These are phyloP conservation scores for Dissophora ornata DNA, from an alignment of 192 early-diverging fungal genomes.

Conservation along the genomic window DNA sequence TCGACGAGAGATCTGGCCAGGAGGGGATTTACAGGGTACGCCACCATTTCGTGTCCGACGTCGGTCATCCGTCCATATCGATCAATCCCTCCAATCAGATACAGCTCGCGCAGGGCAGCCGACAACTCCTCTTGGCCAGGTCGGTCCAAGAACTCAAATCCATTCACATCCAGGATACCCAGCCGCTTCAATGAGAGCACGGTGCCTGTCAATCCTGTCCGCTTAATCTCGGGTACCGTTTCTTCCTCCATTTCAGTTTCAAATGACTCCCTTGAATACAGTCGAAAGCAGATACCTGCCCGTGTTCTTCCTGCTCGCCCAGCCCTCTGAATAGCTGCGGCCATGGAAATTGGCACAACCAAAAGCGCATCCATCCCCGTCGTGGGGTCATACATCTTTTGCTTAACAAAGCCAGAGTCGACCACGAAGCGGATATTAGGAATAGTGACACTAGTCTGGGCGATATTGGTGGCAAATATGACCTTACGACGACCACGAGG, in stretches of 20 bases:
- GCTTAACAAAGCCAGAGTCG: constrained; percentile 93
- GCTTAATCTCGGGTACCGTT: constrained; percentile 95
- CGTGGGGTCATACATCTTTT: constrained; percentile 94
- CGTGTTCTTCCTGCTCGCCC: constrained; percentile 96
- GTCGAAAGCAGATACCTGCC: constrained; percentile 88
- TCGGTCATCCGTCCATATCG: constrained; percentile 84
- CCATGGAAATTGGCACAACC: constrained; percentile 92
- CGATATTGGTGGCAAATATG: constrained; percentile 98
- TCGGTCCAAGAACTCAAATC: constrained; percentile 97
- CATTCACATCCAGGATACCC: constrained; percentile 87
- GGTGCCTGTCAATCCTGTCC: constrained; percentile 91
- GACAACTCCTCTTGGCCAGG: constrained; percentile 84
- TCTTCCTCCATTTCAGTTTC: constrained; percentile 83
- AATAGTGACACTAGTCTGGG: constrained; percentile 71
- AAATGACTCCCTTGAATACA: constrained; percentile 89
- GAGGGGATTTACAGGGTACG: constrained; percentile 92
- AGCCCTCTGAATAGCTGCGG: constrained; percentile 92
- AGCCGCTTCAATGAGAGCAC: constrained; percentile 91
- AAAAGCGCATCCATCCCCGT: constrained; percentile 94
- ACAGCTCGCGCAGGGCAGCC: constrained; percentile 89
- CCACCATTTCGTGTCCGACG: constrained; percentile 89
- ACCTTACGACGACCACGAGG: constrained; percentile 80
- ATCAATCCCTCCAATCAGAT: constrained; percentile 90
- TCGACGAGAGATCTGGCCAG: constrained; percentile 85
- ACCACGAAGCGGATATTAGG: constrained; percentile 95